Base-by-base conservation (phyloP, 768 basidiomycete species). In the Auricularia heimuer region DNA sequence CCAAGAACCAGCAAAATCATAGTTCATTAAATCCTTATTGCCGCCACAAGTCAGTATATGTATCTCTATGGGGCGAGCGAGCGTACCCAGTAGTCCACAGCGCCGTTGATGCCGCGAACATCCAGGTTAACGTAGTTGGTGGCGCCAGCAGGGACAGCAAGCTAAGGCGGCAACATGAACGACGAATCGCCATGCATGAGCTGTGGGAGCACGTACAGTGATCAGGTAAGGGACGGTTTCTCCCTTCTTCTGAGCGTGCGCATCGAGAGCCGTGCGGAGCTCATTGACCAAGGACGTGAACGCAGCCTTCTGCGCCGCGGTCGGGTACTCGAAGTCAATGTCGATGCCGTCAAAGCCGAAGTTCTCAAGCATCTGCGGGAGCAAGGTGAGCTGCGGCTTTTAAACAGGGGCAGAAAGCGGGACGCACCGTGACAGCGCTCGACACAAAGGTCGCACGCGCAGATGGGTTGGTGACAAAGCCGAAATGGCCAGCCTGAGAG, bases 321-420 rank as follows among this genome's bases (percentile, higher is more conserved):
- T 82, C 0, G 90, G 89, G 70, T 88, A 94, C 74, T 94, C 91
- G 73, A 86, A 92, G 74, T 93, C 90, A 58, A 90, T 73, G 67
- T 90, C 87, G 12, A 90, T 82, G 63, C 91, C 90, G 69, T 92
- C 91, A 62, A 94, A 83, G 0, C 90, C 91, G 65, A 90, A 88
- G 72, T 92, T 85, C 61, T 77, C 75, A 4, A 77, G 71, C 33
- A 62, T 2, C n/a, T 45, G 18, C 21, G 29, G 33, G 14, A 10
- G 36, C 18, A 29, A 29, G 29, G 29, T 29, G 29, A 29, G 29
- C 29, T 29, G 29, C n/a, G 45, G 34, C 24, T 45, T 39, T 34
- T 47, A 62, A 62, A 70, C 86, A 81, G 60, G 88, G 76, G 6
- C 90, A 70, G 56, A 81, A 78, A 35, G 92, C 83, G 2, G 88